phyloP scores from a whole-genome alignment of 257 asterid species.

The Sherardia arvensis region DNA sequence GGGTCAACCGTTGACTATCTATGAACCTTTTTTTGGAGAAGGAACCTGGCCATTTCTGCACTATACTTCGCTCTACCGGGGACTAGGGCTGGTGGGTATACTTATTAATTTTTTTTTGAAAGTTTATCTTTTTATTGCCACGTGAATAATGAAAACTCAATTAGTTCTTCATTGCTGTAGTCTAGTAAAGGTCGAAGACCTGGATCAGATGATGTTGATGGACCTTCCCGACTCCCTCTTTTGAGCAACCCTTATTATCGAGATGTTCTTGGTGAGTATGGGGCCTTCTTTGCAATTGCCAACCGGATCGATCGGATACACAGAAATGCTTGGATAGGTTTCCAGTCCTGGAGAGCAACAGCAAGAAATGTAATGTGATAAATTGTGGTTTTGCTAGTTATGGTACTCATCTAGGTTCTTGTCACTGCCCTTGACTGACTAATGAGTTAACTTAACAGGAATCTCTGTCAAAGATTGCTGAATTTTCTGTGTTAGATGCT shows the following conservation, averaged over 20 bases:
- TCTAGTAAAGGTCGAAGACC: conserved; percentile 71
- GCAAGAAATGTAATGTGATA: conserved; percentile 53
- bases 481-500: conserved; percentile 53
- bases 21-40: conserved; percentile 82
- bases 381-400: not conserved
- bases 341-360: conserved; percentile 95
- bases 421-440: conserved; percentile 4
- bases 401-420: not conserved
- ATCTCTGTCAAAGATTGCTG: conserved; percentile 69
- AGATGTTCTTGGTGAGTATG: conserved; percentile 69
- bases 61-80: conserved; percentile 70
- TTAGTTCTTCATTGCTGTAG: conserved; percentile 28
- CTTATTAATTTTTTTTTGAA: not conserved
- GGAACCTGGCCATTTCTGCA: conserved; percentile 98
- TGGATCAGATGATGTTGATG: conserved; percentile 81
- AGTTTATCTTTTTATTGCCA: not conserved
- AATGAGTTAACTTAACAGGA: conserved; percentile 35
- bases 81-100: conserved; percentile 65
- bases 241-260: conserved; percentile 62
- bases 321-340: conserved; percentile 97
- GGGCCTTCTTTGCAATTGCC: conserved; percentile 90
- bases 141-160: not conserved
- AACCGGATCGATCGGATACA: conserved; percentile 84
- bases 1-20: conserved; percentile 83
- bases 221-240: conserved; percentile 78